Evolutionary conservation across 2,329 filamentous ascomycete species (phyloP).

Genomic region (Apiospora pterosperma): DNA sequence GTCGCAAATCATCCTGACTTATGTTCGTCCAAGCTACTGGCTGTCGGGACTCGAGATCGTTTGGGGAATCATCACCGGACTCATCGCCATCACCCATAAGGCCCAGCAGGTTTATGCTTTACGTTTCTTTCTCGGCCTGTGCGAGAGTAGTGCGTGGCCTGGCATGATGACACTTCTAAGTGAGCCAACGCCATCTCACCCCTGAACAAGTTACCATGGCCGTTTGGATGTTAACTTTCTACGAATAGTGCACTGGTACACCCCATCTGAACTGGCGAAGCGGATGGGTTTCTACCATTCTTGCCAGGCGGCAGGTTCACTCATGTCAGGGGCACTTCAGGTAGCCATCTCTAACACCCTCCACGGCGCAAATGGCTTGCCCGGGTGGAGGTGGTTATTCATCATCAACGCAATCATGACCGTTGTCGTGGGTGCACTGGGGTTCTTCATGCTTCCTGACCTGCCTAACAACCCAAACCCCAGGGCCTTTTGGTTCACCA

Average conservation of each 20-base stretch:
- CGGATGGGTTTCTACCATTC: conserved; percentile 52
- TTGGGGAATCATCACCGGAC: conserved; percentile 30
- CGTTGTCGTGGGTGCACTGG: conserved; percentile 46
- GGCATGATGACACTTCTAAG: conserved; percentile 41
- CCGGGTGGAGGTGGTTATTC: conserved; percentile 52
- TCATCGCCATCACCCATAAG: conserved; percentile 28
- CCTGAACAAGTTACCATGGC: neutral
- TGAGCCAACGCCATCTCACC: conserved; percentile 13
- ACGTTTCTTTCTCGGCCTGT: conserved; percentile 37
- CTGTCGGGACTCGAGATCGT: conserved; percentile 29
- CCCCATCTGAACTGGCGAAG: conserved; percentile 42
- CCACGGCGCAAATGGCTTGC: conserved; percentile 42
- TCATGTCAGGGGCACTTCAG: conserved; percentile 53
- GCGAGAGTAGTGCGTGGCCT: conserved; percentile 37
- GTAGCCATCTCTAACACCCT: conserved; percentile 50
- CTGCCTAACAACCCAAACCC: conserved; percentile 38
- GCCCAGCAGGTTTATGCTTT: conserved; percentile 34
- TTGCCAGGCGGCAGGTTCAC: conserved; percentile 47
- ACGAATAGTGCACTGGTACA: conserved; percentile 38
- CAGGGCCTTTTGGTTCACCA: conserved; percentile 42
- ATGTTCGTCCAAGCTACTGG: conserved; percentile 32
- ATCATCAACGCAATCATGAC: conserved; percentile 56
- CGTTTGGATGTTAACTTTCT: neutral
- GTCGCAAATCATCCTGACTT: conserved; percentile 33
- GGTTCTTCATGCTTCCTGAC: conserved; percentile 45